Conservation (phyloP, 2,329 filamentous ascomycete species). For the Thielaviopsis populi region DNA sequence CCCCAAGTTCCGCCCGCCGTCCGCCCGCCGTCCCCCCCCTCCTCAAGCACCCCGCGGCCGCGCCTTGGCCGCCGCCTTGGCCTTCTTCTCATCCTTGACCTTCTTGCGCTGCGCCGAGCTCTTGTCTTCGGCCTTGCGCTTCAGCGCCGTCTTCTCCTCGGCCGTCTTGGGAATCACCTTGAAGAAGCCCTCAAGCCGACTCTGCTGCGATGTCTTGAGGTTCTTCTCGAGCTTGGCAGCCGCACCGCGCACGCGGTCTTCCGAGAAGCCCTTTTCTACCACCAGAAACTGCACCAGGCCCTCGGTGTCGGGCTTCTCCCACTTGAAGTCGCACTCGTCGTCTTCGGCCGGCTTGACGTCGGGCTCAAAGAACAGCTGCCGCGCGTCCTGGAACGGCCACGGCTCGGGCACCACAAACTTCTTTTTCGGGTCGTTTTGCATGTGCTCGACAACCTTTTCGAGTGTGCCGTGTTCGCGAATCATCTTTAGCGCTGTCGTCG, state of each 20-base stretch:
- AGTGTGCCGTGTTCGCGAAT: conserved; percentile 84
- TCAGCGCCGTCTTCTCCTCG: conserved; percentile 66
- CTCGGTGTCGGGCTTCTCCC: conserved; percentile 85
- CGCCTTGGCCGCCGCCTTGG: conserved; percentile 79
- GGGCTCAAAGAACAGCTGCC: conserved; percentile 79
- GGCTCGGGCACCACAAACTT: conserved; percentile 86
- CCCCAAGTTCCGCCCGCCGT: too few species aligned
- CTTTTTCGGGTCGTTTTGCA: conserved; percentile 59
- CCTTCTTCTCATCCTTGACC: conserved; percentile 84
- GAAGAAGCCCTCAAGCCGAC: conserved; percentile 90
- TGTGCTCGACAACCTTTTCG: conserved; percentile 70
- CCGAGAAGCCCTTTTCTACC: conserved; percentile 89
- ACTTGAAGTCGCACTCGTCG: conserved; percentile 89
- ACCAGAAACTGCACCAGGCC: conserved; percentile 83
- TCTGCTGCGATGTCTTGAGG: conserved; percentile 79
- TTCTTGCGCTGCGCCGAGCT: conserved; percentile 89
- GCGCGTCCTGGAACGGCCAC: conserved; percentile 88
- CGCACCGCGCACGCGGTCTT: conserved; percentile 73
- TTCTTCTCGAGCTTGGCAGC: conserved; percentile 75
- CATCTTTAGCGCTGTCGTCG: conserved; percentile 78
- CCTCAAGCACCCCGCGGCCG: conserved; percentile 57
- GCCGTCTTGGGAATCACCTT: conserved; percentile 82
- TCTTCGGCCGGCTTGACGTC: conserved; percentile 75
- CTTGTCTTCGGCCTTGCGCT: conserved; percentile 90
- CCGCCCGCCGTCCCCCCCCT: conserved; percentile 2